phyloP scores from a whole-genome alignment of 2,329 filamentous ascomycete genomes.

The Colletotrichum kahawae region DNA sequence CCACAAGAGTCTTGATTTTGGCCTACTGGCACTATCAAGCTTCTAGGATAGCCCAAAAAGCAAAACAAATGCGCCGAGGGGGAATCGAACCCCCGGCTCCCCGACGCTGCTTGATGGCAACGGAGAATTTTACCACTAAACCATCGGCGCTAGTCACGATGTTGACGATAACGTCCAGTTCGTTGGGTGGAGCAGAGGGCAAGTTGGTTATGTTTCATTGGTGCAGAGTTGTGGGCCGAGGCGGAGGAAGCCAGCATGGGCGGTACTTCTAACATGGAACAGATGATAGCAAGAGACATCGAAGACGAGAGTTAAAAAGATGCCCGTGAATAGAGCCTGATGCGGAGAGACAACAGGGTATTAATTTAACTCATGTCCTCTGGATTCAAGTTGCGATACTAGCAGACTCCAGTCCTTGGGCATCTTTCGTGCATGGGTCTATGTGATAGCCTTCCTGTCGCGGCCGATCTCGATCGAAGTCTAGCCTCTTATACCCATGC shows the following conservation, averaged over 20 bases:
- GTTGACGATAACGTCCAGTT: not conserved
- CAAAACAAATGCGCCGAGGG: conserved; percentile 8
- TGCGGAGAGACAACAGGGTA: not conserved
- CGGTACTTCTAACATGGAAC: not conserved
- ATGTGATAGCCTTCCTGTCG: not conserved
- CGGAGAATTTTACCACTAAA: conserved; percentile 21
- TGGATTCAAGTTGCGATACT: not conserved
- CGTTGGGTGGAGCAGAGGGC: rapidly evolving
- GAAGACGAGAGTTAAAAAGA: not conserved
- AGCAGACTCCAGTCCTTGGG: not conserved
- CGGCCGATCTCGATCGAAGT: not conserved
- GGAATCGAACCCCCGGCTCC: conserved; percentile 18
- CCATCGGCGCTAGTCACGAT: not conserved
- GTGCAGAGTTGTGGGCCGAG: not conserved
- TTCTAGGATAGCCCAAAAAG: not conserved
- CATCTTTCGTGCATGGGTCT: not conserved
- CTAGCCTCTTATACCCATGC: not conserved
- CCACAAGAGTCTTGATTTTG: not conserved
- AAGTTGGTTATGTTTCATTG: no score
- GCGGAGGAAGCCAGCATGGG: not conserved
- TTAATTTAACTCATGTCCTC: not conserved
- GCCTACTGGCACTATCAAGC: not conserved
- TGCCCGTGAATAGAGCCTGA: not conserved
- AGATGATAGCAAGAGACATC: not conserved
- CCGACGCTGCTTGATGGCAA: conserved; percentile 13